phyloP scores from a whole-genome alignment of 768 basidiomycete genomes.

The Hericium coralloides region DNA sequence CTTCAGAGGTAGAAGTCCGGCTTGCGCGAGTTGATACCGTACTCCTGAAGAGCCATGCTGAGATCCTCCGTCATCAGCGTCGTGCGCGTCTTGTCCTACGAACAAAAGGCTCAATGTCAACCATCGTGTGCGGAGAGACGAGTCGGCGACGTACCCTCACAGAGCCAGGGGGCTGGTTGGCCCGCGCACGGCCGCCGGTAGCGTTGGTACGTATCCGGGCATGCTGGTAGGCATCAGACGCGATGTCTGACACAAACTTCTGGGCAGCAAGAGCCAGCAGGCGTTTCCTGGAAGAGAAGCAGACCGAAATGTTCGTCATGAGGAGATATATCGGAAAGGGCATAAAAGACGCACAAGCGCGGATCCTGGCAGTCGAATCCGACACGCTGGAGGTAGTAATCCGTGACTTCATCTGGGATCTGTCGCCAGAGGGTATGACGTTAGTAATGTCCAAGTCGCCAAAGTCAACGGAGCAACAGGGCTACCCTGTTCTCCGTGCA shows the following conservation, averaged over 20 bases:
- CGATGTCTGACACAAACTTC: slow-evolving; percentile 96
- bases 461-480: neutral
- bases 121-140: neutral
- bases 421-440: slow-evolving; percentile 22
- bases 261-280: slow-evolving; percentile 93
- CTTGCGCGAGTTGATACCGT: slow-evolving; percentile 89
- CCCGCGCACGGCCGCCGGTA: slow-evolving; percentile 58
- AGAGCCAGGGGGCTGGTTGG: slow-evolving; percentile 53
- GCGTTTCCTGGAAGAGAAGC: slow-evolving; percentile 57
- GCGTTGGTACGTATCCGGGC: slow-evolving; percentile 93
- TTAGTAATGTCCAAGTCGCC: too few species aligned
- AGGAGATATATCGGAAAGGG: neutral
- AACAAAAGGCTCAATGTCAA: neutral
- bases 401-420: slow-evolving; percentile 97
- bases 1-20: slow-evolving; percentile 83
- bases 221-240: slow-evolving; percentile 94
- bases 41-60: slow-evolving; percentile 86
- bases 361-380: slow-evolving; percentile 96
- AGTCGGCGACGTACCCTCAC: slow-evolving; percentile 42
- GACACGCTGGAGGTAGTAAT: slow-evolving; percentile 92
- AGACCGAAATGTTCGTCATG: neutral
- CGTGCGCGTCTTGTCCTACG: slow-evolving; percentile 83
- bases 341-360: slow-evolving; percentile 53
- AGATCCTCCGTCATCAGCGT: slow-evolving; percentile 97
- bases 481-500: too few species aligned